Evolutionary conservation across 768 basidiomycete species (phyloP).

Genomic region (Boletus rex-veris): DNA sequence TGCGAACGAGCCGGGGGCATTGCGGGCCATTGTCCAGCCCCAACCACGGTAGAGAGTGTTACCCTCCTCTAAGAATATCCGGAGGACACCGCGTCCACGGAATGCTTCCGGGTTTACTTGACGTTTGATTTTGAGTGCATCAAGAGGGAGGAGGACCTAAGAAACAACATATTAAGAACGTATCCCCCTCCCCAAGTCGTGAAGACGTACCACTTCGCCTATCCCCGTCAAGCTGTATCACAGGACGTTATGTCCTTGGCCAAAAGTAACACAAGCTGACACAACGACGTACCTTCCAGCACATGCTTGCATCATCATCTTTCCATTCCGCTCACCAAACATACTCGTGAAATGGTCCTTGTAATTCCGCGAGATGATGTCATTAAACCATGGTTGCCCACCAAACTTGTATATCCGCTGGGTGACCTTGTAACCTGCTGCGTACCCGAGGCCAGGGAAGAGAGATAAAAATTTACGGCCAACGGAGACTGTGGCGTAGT

Average conservation of each 20-base stretch:
- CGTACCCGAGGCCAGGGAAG: slow-evolving; percentile 98
- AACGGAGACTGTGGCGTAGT: slow-evolving; percentile 67
- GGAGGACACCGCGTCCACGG: slow-evolving; percentile 86
- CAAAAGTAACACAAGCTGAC: neutral
- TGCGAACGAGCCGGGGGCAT: slow-evolving; percentile 93
- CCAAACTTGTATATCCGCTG: slow-evolving; percentile 98
- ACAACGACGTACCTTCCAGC: slow-evolving; percentile 83
- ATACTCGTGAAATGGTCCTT: slow-evolving; percentile 74
- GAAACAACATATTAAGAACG: neutral
- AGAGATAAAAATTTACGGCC: slow-evolving; percentile 76
- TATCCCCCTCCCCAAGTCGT: neutral
- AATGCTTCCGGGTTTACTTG: slow-evolving; percentile 99
- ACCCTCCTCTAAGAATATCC: slow-evolving; percentile 90
- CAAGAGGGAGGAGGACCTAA: slow-evolving; percentile 91
- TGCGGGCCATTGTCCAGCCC: slow-evolving; percentile 99
- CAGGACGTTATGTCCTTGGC: neutral
- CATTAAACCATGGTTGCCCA: slow-evolving; percentile 97
- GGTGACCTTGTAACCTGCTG: slow-evolving; percentile 94
- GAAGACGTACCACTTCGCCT: slow-evolving; percentile 82
- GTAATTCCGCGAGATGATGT: slow-evolving; percentile 80
- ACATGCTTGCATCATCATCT: slow-evolving; percentile 91
- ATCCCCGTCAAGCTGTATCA: slow-evolving; percentile 63
- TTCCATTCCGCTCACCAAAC: slow-evolving; percentile 94
- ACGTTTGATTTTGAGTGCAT: slow-evolving; percentile 97
- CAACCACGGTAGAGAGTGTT: slow-evolving; percentile 92